Conservation (phyloP, 1,284 basidiomycete genomes). For the Ustilago curta region DNA sequence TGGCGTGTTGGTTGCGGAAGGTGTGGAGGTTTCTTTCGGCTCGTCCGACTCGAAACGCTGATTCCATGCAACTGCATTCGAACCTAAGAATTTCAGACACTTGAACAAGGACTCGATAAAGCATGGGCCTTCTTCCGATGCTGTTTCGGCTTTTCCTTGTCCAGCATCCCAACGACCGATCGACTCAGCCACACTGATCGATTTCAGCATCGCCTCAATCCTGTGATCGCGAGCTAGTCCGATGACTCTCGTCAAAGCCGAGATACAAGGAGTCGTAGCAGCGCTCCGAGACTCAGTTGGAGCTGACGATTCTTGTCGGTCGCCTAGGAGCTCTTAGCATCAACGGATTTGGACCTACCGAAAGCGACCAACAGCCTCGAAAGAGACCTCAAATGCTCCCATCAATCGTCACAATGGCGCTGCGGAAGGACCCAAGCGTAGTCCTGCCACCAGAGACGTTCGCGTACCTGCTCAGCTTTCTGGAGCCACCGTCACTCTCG, state of each 20-base stretch:
- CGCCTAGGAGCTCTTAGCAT: background rate
- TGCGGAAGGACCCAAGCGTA: conserved; percentile 16
- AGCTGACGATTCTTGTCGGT: too few species aligned
- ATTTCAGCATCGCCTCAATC: too few species aligned
- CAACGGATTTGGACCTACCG: background rate
- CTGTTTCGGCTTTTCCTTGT: background rate
- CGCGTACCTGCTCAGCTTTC: conserved; percentile 32
- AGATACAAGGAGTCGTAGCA: background rate
- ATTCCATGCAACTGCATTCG: background rate
- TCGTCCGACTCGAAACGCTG: conserved; percentile 6
- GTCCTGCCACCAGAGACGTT: conserved; percentile 45
- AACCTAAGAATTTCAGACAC: background rate
- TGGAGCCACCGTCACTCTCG: conserved; percentile 36
- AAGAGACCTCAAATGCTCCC: conserved; percentile 20
- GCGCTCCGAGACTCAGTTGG: background rate
- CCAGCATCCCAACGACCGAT: background rate
- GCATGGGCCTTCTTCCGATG: conserved; percentile 3
- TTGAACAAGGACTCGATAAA: background rate
- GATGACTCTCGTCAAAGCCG: background rate
- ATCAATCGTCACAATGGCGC: conserved; percentile 1
- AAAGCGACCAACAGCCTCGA: conserved; percentile 2
- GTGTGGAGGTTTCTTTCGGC: conserved; percentile 18
- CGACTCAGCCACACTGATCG: background rate
- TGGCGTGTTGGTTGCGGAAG: background rate
- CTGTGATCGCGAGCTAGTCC: background rate